phyloP scores from a whole-genome alignment of 306 rosid species.

The Cicer judaicum region DNA sequence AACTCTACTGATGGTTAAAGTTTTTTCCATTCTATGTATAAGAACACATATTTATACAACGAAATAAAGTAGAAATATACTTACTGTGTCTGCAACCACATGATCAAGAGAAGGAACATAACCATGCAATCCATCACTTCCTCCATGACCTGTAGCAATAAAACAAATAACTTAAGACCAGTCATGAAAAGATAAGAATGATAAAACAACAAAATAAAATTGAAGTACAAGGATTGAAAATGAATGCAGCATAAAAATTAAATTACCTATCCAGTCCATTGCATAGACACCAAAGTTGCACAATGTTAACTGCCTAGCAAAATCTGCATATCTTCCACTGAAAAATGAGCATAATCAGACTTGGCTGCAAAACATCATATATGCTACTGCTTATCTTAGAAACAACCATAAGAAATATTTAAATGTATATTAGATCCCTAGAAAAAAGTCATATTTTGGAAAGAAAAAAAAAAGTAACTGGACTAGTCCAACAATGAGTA shows the following conservation, averaged over 20 bases:
- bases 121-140: slow-evolving; percentile 99
- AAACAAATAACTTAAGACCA: slow-evolving; percentile 32
- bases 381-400: neutral
- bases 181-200: neutral
- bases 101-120: slow-evolving; percentile 98
- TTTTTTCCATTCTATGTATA: no score
- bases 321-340: slow-evolving; percentile 95
- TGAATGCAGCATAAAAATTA: neutral
- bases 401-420: slow-evolving; percentile 18
- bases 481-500: neutral
- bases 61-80: slow-evolving; percentile 35
- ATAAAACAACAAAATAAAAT: slow-evolving; percentile 2
- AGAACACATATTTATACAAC: slow-evolving; percentile 10
- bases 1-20: no score
- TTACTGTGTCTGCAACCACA: slow-evolving; percentile 95
- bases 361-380: neutral
- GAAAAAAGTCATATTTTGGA: neutral
- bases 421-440: neutral
- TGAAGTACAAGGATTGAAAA: neutral
- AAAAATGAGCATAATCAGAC: slow-evolving; percentile 49
- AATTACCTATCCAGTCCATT: slow-evolving; percentile 96
- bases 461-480: neutral
- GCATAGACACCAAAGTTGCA: slow-evolving; percentile 93
- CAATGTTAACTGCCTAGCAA: slow-evolving; percentile 77
- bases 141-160: slow-evolving; percentile 85